phyloP scores from a whole-genome alignment of 345 rosid species.

The Arabis alpina region DNA sequence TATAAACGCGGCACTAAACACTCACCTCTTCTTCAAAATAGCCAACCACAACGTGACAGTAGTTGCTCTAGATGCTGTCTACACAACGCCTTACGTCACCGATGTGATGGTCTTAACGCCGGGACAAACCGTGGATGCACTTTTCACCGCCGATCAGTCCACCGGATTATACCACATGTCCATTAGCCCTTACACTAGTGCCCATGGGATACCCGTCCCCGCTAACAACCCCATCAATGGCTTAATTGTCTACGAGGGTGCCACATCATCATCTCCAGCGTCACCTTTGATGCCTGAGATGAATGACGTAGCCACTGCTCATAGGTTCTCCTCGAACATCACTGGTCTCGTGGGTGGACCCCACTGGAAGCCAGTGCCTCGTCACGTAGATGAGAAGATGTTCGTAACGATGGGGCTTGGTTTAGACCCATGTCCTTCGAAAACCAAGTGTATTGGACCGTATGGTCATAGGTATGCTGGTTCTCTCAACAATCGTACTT shows the following conservation, averaged over 20 bases:
- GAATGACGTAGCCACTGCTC: conserved; percentile 58
- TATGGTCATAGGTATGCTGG: conserved; percentile 47
- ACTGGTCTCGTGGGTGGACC: conserved; percentile 54
- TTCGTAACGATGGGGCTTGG: conserved; percentile 61
- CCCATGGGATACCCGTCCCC: conserved; percentile 6
- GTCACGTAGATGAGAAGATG: conserved; percentile 65
- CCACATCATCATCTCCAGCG: conserved; percentile 37
- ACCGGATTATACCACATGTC: conserved; percentile 72
- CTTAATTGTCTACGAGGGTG: conserved; percentile 51
- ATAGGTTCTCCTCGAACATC: conserved; percentile 56
- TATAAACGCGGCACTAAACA: conserved; percentile 86
- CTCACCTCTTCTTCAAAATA: conserved; percentile 79
- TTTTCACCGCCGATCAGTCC: conserved; percentile 60
- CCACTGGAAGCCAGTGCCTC: conserved; percentile 72
- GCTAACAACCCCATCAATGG: conserved; percentile 50
- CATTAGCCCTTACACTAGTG: conserved; percentile 57
- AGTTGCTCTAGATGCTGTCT: conserved; percentile 69
- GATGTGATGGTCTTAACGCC: conserved; percentile 64
- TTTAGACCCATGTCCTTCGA: conserved; percentile 48
- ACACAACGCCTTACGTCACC: conserved; percentile 60
- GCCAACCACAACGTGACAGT: conserved; percentile 74
- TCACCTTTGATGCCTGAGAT: conserved; percentile 57
- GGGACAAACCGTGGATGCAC: conserved; percentile 69
- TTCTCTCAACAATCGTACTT: conserved; percentile 73
- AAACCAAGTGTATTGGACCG: conserved; percentile 48